Evolutionary conservation across 73 alveolate genomes (phyloP), one percentile per base, ranked within the genome.

Genomic region (Paramecium bursaria): DNA sequence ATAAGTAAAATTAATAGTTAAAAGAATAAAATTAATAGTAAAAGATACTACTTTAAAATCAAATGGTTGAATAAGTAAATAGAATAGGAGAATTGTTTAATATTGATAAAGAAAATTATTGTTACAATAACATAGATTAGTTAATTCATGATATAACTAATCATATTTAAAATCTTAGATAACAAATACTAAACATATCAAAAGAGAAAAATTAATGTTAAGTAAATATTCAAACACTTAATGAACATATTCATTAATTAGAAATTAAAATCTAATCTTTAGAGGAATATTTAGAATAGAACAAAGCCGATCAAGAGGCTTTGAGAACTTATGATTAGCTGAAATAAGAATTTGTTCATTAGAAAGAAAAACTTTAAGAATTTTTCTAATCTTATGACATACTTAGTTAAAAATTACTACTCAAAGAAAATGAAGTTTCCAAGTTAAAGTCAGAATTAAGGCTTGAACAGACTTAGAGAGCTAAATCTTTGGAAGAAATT

Each of bases 401-500:
- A 19, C 27, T 57, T 15, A 57, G 33, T 57, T 3, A 57, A 57
- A 57, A 57, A 42, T 17, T 57, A 2, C 27, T 57, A 6, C 27
- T 57, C 51, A 57, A 57, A 7, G 76, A 57, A 29, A 57, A 57
- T 57, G 76, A 57, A 30, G 33, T 57, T 27, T 23, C 14, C 17
- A 57, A 26, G 33, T 17, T 57, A 1, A 57, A 29, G 33, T 57
- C 76, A 0, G 47, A 57, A 30, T 23, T 57, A 50, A 29, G 33
- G 15, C 33, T 27, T 30, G 76, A 57, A 30, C 15, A 57, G 33
- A 57, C 76, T 3, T 14, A 57, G 15, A 57, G 76, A 15, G 13
- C 76, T 9, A 57, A 57, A 57, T 30, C 76, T 0, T 57, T 57
- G 50, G 76, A 57, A 57, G 76, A 57, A 30, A 57, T 57, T 27